These are phyloP conservation scores for Skeletonema marinoi DNA, from an alignment of 108 stramenopile species.

Conservation along the genomic window DNA sequence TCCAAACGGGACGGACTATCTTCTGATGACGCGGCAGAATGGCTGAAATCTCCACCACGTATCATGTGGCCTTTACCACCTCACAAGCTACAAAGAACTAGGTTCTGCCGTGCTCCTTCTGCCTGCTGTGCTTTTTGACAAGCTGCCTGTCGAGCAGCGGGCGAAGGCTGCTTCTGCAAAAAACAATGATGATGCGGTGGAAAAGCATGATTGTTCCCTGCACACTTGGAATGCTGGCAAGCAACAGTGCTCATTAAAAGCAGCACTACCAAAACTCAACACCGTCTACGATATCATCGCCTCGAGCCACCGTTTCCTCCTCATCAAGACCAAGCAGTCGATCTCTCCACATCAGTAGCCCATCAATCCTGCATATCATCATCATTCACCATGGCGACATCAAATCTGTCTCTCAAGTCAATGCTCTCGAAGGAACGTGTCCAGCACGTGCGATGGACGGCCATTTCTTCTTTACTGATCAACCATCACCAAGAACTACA, in stretches of 20 bases:
- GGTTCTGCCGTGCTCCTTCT: neutral
- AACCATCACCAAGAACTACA: neutral
- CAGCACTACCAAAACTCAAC: too few relatives aligned
- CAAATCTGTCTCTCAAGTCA: conserved; percentile 2
- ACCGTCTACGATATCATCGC: too few relatives aligned
- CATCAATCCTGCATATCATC: neutral
- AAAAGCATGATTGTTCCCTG: too few relatives aligned
- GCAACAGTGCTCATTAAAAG: too few relatives aligned
- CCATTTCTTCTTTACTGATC: neutral
- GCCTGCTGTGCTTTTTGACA: neutral
- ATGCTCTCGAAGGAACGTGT: conserved; percentile 2
- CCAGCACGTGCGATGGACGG: neutral
- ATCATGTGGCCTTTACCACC: neutral
- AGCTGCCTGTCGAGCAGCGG: neutral
- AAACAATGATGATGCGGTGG: neutral
- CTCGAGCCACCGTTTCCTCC: neutral
- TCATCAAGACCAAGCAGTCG: neutral
- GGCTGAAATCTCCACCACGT: neutral
- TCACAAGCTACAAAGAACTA: neutral
- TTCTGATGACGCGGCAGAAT: neutral
- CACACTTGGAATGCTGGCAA: too few relatives aligned
- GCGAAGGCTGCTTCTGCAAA: neutral
- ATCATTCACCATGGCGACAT: neutral
- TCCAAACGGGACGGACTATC: too few relatives aligned
- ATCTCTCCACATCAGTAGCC: neutral